A percentile compares a stretch with the other conserved stretches of the same genome.
Evolutionary conservation across 2,329 filamentous ascomycete species (phyloP).

Genomic region (Trichoderma pleuroti): DNA sequence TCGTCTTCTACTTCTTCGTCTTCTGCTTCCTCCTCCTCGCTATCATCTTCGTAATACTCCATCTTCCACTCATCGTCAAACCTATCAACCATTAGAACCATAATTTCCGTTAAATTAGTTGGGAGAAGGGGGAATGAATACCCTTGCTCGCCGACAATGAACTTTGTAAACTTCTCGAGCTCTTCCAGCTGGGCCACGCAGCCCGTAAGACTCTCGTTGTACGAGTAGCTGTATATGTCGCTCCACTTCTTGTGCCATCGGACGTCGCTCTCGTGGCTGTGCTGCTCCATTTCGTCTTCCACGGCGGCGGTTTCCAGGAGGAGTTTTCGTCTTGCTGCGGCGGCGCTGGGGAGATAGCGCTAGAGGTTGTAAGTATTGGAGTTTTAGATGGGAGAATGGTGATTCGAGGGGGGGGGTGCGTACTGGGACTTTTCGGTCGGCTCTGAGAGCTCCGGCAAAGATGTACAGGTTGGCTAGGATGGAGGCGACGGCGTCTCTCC

Average conservation of each 20-base stretch:
- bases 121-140: constrained; percentile 24
- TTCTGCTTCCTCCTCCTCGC: constrained; percentile 25
- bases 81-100: constrained; percentile 23
- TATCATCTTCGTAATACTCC: neutral
- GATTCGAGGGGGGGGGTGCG: neutral
- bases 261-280: constrained; percentile 24
- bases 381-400: neutral
- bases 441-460: constrained; percentile 52
- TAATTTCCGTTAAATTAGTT: too few species aligned
- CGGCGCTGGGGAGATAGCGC: constrained; percentile 55
- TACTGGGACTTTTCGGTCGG: constrained; percentile 49
- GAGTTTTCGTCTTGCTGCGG: constrained; percentile 49
- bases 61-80: constrained; percentile 30
- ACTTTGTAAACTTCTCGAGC: constrained; percentile 54
- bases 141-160: constrained; percentile 55
- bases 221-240: constrained; percentile 55
- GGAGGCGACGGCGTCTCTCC: constrained; percentile 55
- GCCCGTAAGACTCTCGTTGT: constrained; percentile 51
- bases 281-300: constrained; percentile 35
- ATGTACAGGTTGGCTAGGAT: constrained; percentile 58
- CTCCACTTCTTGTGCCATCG: constrained; percentile 47
- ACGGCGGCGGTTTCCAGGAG: constrained; percentile 49
- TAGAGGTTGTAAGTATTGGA: constrained; percentile 21
- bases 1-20: constrained; percentile 25
- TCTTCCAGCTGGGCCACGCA: constrained; percentile 54